phyloP scores from a whole-genome alignment of 2,329 filamentous ascomycete species.

The Chrysoporthe deuterocubensis region DNA sequence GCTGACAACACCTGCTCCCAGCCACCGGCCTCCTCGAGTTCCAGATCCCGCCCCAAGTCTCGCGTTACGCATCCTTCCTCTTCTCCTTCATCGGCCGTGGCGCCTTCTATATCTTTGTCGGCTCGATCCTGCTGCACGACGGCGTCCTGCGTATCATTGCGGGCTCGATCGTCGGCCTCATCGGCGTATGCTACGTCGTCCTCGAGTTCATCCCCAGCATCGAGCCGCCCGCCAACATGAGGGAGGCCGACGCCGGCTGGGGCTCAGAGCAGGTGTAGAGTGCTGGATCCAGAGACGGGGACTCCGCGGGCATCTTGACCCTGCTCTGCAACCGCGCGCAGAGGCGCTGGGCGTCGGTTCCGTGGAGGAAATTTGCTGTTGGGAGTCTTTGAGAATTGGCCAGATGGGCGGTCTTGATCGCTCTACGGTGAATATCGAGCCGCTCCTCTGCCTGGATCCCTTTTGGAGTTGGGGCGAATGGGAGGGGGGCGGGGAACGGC shows the following conservation, averaged over 20 bases:
- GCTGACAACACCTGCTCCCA: background rate
- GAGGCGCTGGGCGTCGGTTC: background rate
- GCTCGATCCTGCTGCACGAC: conserved; percentile 77
- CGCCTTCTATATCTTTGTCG: conserved; percentile 96
- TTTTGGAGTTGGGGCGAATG: background rate
- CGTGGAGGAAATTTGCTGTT: background rate
- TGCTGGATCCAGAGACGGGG: background rate
- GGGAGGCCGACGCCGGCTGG: conserved; percentile 76
- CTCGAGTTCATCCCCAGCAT: conserved; percentile 80
- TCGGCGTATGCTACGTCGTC: conserved; percentile 77
- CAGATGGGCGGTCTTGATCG: background rate
- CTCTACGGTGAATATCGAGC: background rate
- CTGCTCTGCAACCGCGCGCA: background rate
- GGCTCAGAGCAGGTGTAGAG: conserved; percentile 75
- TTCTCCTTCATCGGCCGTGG: conserved; percentile 97
- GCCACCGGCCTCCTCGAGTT: conserved; percentile 63
- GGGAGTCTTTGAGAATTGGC: background rate
- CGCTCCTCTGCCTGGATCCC: background rate
- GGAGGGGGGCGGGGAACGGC: background rate
- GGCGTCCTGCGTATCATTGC: conserved; percentile 72
- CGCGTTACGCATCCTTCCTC: conserved; percentile 94
- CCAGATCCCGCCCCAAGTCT: conserved; percentile 89
- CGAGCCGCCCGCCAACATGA: conserved; percentile 81
- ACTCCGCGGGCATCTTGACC: background rate
- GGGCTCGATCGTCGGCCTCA: conserved; percentile 75